phyloP scores from a whole-genome alignment of 2,329 filamentous ascomycete genomes.

The Stromatinia cepivora region DNA sequence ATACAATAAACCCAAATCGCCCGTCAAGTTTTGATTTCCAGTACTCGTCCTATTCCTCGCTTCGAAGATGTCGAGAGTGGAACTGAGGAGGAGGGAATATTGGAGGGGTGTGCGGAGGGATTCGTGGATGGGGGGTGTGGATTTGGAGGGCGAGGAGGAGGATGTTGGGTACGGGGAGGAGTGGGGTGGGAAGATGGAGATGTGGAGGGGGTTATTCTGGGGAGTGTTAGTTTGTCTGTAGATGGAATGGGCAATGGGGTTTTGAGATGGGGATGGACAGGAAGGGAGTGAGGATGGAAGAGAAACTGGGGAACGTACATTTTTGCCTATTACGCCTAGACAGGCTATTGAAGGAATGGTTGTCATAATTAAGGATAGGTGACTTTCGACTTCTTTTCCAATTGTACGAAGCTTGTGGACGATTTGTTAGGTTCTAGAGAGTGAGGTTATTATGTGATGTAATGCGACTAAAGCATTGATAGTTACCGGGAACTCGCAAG shows the following conservation, averaged over 20 bases:
- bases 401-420: background rate
- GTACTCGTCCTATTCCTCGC: conserved; percentile 53
- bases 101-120: conserved; percentile 75
- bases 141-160: conserved; percentile 40
- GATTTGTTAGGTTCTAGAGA: background rate
- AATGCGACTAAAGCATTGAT: background rate
- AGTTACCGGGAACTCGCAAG: conserved; percentile 6
- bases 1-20: conserved; percentile 89
- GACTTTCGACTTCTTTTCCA: background rate
- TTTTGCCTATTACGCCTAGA: conserved; percentile 89
- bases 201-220: conserved; percentile 94
- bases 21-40: conserved; percentile 48
- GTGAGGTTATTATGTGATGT: background rate
- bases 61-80: conserved; percentile 91
- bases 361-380: conserved; percentile 45
- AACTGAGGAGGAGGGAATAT: conserved; percentile 87
- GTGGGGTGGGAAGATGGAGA: conserved; percentile 73
- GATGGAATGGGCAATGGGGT: background rate
- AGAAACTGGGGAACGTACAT: conserved; percentile 56
- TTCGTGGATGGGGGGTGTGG: conserved; percentile 44
- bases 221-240: conserved; percentile 24
- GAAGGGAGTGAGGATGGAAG: background rate
- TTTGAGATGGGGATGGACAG: background rate
- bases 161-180: conserved; percentile 24
- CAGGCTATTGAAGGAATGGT: conserved; percentile 82